phyloP scores from a whole-genome alignment of 495 filamentous ascomycete species.

The Xeromyces bisporus region DNA sequence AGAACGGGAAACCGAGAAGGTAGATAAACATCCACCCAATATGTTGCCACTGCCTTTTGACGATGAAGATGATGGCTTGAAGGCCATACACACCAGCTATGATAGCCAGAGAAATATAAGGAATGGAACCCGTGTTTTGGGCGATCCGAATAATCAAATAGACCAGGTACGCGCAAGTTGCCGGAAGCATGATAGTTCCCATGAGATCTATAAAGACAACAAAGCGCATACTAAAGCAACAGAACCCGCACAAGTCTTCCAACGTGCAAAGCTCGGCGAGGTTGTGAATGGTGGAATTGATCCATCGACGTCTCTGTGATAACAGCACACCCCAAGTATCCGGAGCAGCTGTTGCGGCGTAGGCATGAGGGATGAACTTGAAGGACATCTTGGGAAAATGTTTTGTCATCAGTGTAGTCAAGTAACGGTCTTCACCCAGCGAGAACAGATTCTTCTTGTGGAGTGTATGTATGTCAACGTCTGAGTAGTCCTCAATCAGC shows the following conservation, averaged over 20 bases:
- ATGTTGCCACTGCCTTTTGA: constrained; percentile 94
- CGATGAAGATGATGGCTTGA: constrained; percentile 86
- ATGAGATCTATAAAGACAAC: constrained; percentile 90
- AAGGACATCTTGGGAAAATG: constrained; percentile 91
- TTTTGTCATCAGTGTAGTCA: constrained; percentile 96
- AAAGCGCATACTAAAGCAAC: constrained; percentile 97
- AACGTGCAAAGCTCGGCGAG: constrained; percentile 74
- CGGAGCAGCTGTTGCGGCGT: constrained; percentile 80
- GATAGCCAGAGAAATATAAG: constrained; percentile 72
- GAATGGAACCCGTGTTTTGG: constrained; percentile 56
- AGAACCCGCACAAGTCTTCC: constrained; percentile 92
- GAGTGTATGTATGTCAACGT: constrained; percentile 77
- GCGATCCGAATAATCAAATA: constrained; percentile 77
- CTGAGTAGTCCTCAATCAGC: constrained; percentile 72
- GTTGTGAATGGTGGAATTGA: constrained; percentile 97
- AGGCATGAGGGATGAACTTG: constrained; percentile 88
- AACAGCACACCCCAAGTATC: constrained; percentile 85
- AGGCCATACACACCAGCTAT: constrained; percentile 86
- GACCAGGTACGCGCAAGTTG: constrained; percentile 74
- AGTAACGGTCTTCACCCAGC: constrained; percentile 91
- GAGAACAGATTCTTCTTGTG: constrained; percentile 97
- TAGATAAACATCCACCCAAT: constrained; percentile 99
- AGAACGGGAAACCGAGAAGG: constrained; percentile 81
- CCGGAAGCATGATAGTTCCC: constrained; percentile 84
- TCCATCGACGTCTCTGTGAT: constrained; percentile 93